Evolutionary conservation across 2,329 filamentous ascomycete species (phyloP).

Genomic region (Acrodontium crateriforme): DNA sequence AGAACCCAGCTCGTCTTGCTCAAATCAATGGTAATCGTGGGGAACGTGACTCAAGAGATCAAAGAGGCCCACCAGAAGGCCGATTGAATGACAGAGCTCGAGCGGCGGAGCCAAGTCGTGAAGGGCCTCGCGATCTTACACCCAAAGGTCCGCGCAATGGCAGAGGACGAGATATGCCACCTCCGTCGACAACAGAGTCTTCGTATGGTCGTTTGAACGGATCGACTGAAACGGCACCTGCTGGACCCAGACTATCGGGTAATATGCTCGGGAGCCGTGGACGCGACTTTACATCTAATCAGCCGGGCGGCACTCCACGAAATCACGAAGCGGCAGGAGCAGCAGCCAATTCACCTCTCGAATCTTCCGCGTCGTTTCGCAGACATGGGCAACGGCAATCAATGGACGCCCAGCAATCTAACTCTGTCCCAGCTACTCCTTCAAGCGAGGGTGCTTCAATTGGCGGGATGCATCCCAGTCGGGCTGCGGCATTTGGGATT

Average conservation of each 20-base stretch:
- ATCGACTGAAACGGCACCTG: constrained; percentile 39
- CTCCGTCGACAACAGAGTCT: constrained; percentile 24
- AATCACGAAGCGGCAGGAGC: constrained; percentile 9
- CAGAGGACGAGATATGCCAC: constrained; percentile 28
- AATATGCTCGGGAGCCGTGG: constrained; percentile 24
- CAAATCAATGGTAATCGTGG: constrained; percentile 2
- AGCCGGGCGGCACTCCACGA: constrained; percentile 2
- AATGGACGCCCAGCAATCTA: constrained; percentile 10
- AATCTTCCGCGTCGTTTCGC: constrained; percentile 11
- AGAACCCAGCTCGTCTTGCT: constrained; percentile 3
- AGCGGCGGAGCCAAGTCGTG: constrained; percentile 10
- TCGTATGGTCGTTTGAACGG: constrained; percentile 37
- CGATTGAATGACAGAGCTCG: constrained; percentile 23
- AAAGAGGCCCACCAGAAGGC: constrained; percentile 12
- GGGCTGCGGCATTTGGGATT: no score
- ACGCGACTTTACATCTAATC: constrained; percentile 23
- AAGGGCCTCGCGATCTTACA: constrained; percentile 26
- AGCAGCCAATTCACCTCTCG: constrained; percentile 10
- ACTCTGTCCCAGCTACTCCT: constrained; percentile 13
- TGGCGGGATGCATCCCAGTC: constrained; percentile 21
- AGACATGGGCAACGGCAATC: constrained; percentile 6
- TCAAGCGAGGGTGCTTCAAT: constrained; percentile 11
- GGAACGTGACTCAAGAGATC: constrained; percentile 1
- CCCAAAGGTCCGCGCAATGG: constrained; percentile 43
- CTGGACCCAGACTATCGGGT: constrained; percentile 33